Evolutionary conservation across 331 rosid species (phyloP).

Genomic region (Stylosanthes scabra): DNA sequence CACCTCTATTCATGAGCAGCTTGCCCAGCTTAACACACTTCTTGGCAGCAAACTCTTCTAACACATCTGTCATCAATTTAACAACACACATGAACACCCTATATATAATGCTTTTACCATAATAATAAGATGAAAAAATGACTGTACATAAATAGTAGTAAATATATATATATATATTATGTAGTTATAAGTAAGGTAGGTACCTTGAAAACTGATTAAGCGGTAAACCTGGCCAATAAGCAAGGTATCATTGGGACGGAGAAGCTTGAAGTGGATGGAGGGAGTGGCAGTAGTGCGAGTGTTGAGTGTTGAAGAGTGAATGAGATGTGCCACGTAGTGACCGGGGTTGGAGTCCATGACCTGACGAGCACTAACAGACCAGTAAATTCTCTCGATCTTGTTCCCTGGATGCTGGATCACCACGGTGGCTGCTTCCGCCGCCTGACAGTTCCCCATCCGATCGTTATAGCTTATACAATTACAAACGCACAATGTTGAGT

Average conservation of each 20-base stretch:
- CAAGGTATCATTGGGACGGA: background rate
- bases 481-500: background rate
- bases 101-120: too few species aligned
- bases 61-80: background rate
- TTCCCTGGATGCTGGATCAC: background rate
- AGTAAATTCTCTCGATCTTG: slow-evolving; percentile 4
- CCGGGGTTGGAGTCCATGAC: background rate
- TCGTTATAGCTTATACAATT: background rate
- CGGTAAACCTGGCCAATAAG: slow-evolving; percentile 5
- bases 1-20: background rate
- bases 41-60: slow-evolving; percentile 1
- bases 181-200: background rate
- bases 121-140: too few species aligned
- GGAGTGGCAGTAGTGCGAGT: background rate
- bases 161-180: too few species aligned
- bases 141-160: too few species aligned
- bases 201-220: background rate
- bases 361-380: background rate
- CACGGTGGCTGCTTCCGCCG: slow-evolving; percentile 2
- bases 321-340: background rate
- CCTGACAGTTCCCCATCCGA: background rate
- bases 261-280: background rate
- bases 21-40: background rate
- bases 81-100: background rate
- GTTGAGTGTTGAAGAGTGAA: background rate